Evolutionary conservation across 495 filamentous ascomycete genomes (phyloP).

Genomic region (Achaetomiella virescens): DNA sequence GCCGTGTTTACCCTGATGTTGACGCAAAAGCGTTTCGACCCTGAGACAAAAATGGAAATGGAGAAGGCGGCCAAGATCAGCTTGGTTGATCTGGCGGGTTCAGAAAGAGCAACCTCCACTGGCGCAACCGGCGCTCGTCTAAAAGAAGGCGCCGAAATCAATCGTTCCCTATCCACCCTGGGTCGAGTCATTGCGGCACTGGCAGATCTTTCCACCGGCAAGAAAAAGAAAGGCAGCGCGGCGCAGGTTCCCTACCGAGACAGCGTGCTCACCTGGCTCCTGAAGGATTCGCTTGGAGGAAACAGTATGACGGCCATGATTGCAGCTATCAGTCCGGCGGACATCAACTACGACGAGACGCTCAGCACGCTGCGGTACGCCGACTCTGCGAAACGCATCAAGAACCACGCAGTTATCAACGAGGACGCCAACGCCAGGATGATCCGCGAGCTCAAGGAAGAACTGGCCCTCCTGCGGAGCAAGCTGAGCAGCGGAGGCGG

Average conservation of each 20-base stretch:
- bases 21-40: constrained; percentile 88
- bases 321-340: constrained; percentile 93
- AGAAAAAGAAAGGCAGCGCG: constrained; percentile 63
- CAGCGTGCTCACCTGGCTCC: constrained; percentile 89
- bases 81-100: constrained; percentile 95
- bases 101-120: constrained; percentile 91
- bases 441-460: constrained; percentile 97
- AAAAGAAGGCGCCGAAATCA: constrained; percentile 99
- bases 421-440: constrained; percentile 98
- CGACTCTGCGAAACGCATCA: constrained; percentile 96
- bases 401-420: constrained; percentile 99
- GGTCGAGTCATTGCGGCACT: constrained; percentile 97
- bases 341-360: constrained; percentile 99
- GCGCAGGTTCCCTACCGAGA: constrained; percentile 94
- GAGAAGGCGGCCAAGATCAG: constrained; percentile 98
- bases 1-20: constrained; percentile 96
- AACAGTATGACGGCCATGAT: constrained; percentile 99
- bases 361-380: constrained; percentile 93
- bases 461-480: constrained; percentile 75
- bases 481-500: constrained; percentile 71
- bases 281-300: constrained; percentile 95
- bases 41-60: constrained; percentile 89
- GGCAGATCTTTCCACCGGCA: constrained; percentile 81
- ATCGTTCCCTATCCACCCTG: constrained; percentile 90
- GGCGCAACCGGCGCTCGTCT: constrained; percentile 92